phyloP scores from a whole-genome alignment of 2,329 filamentous ascomycete species.

The Claviceps humidiphila region DNA sequence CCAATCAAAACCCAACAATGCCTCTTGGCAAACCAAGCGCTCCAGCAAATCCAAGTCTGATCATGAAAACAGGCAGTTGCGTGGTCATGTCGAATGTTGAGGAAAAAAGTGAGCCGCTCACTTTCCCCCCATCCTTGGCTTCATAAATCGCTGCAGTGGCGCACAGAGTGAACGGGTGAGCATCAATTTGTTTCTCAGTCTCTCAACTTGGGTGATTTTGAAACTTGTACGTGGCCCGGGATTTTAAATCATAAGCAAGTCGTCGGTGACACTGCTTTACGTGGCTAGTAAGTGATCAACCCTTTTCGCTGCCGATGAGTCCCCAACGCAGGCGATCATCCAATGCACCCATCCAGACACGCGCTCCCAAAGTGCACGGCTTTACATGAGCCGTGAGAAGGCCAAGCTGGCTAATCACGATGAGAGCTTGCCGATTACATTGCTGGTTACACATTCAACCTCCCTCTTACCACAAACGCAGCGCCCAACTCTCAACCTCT shows the following conservation, averaged over 20 bases:
- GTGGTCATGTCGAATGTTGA: background rate
- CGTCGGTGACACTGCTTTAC: background rate
- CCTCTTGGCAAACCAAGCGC: background rate
- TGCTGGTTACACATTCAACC: background rate
- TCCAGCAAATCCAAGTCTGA: slow-evolving; percentile 1
- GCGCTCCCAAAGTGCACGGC: too few species aligned
- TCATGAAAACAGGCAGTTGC: background rate
- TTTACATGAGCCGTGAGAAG: background rate
- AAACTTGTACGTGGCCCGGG: background rate
- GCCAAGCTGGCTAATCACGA: background rate
- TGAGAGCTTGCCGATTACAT: background rate
- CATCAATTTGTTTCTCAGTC: background rate
- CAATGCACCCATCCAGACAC: background rate
- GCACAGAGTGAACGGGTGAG: background rate
- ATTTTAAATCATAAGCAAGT: background rate
- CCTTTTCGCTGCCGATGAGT: background rate
- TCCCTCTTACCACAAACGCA: background rate
- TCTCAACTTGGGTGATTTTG: background rate
- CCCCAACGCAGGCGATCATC: background rate
- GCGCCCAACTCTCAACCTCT: background rate
- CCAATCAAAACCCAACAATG: slow-evolving; percentile 5
- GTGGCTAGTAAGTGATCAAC: slow-evolving; percentile 2
- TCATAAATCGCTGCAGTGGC: background rate
- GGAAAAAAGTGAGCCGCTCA: slow-evolving; percentile 3
- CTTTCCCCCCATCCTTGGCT: background rate